Percentiles rank a stretch among this genome's conserved stretches.
Evolutionary conservation across 2,329 filamentous ascomycete genomes (phyloP).

Genomic region (Fusarium nanum): DNA sequence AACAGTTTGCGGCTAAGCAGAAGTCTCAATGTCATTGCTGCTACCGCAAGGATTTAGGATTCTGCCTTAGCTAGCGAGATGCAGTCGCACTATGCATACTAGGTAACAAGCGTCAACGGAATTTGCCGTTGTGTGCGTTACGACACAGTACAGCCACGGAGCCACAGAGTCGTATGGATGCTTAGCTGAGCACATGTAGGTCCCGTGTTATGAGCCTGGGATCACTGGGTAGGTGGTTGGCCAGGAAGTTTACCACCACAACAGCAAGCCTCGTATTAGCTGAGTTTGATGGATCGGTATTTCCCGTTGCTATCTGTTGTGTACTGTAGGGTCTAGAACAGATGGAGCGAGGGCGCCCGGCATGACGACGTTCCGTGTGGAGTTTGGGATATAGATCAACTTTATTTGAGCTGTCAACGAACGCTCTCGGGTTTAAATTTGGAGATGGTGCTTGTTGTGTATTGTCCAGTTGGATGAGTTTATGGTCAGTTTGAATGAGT

Average conservation of each 20-base stretch:
- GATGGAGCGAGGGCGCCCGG: slow-evolving; percentile 12
- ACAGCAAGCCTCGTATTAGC: slow-evolving; percentile 17
- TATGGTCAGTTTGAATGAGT: neutral
- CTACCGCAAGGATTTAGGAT: neutral
- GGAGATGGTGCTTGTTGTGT: neutral
- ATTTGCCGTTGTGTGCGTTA: slow-evolving; percentile 20
- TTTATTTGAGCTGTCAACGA: slow-evolving; percentile 5
- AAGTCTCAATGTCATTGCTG: slow-evolving; percentile 2
- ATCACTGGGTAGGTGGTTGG: slow-evolving; percentile 9
- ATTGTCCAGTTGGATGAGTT: neutral
- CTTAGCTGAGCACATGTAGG: neutral
- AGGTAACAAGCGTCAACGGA: slow-evolving; percentile 26
- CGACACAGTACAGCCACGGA: slow-evolving; percentile 3
- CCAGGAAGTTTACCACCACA: slow-evolving; percentile 33
- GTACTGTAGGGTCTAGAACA: slow-evolving; percentile 12
- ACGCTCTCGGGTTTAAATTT: neutral
- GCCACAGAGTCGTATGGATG: slow-evolving; percentile 8
- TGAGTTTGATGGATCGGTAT: slow-evolving; percentile 22
- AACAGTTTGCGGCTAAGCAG: neutral
- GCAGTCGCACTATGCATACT: slow-evolving; percentile 20
- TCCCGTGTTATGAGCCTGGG: slow-evolving; percentile 10
- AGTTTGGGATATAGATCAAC: neutral
- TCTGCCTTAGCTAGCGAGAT: slow-evolving; percentile 33
- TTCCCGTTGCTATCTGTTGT: slow-evolving; percentile 20
- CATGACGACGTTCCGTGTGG: slow-evolving; percentile 28